phyloP scores from a whole-genome alignment of 805 yeast species.

The Lipomyces spencermartinsiae region DNA sequence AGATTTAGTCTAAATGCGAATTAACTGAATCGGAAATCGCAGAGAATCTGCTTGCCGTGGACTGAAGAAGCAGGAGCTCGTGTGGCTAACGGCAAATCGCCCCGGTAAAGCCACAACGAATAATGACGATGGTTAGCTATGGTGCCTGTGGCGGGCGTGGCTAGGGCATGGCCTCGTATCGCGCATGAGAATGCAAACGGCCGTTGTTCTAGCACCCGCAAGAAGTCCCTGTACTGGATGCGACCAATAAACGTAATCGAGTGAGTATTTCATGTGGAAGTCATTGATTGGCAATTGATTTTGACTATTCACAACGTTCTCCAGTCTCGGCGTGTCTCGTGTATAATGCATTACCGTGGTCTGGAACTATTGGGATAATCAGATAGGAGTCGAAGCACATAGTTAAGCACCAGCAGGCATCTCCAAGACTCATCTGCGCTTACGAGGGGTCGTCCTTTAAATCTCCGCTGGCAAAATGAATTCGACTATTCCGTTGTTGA shows the following conservation, averaged over 20 bases:
- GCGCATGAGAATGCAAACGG: too few relatives aligned
- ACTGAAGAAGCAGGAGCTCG: too few relatives aligned
- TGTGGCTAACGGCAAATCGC: neutral
- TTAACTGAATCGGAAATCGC: neutral
- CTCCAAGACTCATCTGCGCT: neutral
- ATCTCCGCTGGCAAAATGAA: slow-evolving; percentile 4
- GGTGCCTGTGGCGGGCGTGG: too few relatives aligned
- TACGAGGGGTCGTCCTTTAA: neutral
- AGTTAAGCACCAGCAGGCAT: neutral
- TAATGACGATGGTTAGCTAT: neutral
- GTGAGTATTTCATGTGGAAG: too few relatives aligned
- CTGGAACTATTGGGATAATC: neutral
- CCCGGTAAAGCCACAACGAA: neutral
- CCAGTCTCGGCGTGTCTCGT: too few relatives aligned
- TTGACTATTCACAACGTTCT: too few relatives aligned
- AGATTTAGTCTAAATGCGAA: neutral
- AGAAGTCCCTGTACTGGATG: too few relatives aligned
- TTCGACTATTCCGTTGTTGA: neutral
- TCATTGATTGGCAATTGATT: too few relatives aligned
- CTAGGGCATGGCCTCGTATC: too few relatives aligned
- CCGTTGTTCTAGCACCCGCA: too few relatives aligned
- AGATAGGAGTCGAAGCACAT: neutral
- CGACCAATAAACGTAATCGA: too few relatives aligned
- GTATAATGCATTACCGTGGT: too few relatives aligned
- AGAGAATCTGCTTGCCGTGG: neutral